Percentiles rank a stretch among this genome's conserved stretches.
These are phyloP conservation scores for Dictyostelium capitatum DNA, from an alignment of 78 protist genomes.

Conservation along the genomic window DNA sequence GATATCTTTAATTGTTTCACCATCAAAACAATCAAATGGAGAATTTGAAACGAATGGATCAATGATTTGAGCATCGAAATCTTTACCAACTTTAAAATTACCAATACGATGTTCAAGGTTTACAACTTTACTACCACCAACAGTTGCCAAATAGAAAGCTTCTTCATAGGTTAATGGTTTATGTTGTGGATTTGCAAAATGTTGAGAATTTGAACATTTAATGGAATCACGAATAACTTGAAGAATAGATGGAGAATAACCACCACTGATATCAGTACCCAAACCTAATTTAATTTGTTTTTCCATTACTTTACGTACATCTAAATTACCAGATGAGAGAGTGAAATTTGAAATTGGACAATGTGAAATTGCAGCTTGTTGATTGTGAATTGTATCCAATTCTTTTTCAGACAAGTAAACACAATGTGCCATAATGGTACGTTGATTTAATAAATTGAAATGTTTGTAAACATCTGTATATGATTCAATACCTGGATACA, in stretches of 20 bases:
- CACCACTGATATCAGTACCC: conserved; percentile 95
- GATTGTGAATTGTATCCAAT: not conserved
- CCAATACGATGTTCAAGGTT: conserved; percentile 82
- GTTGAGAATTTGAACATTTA: conserved; percentile 79
- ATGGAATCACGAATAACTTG: conserved; percentile 86
- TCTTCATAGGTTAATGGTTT: conserved; percentile 60
- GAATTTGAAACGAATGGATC: conserved; percentile 70
- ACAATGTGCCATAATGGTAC: conserved; percentile 92
- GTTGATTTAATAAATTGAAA: conserved; percentile 79
- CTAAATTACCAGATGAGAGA: conserved; percentile 64
- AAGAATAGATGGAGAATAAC: conserved; percentile 87
- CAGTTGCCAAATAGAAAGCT: conserved; percentile 86
- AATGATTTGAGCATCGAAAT: conserved; percentile 94
- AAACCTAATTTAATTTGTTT: conserved; percentile 84
- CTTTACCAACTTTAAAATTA: conserved; percentile 79
- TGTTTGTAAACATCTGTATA: conserved; percentile 89
- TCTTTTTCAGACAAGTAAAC: conserved; percentile 83
- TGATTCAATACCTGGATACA: conserved; percentile 56
- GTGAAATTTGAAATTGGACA: conserved; percentile 92
- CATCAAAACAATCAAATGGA: conserved; percentile 86
- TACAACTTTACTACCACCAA: conserved; percentile 92
- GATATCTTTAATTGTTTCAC: conserved; percentile 55
- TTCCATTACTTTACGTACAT: conserved; percentile 51
- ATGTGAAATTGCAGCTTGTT: conserved; percentile 78
- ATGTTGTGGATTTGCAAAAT: not conserved